Base-by-base conservation (phyloP, 768 basidiomycete genomes). In the Crucibulum laeve region DNA sequence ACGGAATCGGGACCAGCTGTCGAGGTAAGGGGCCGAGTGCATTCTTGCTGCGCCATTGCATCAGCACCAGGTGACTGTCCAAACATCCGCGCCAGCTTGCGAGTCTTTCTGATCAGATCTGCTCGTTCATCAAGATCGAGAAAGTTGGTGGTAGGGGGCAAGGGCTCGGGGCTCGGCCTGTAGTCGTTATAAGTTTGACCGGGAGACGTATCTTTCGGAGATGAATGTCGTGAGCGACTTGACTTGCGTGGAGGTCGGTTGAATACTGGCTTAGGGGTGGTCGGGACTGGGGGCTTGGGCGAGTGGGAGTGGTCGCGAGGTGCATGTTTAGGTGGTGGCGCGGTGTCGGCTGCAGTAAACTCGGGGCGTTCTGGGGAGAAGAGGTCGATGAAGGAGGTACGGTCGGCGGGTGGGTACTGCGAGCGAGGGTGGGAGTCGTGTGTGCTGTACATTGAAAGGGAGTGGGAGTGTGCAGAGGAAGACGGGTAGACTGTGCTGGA, bases 31-130 rank as follows among this genome's bases (percentile, higher is more conserved):
- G 51, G 35, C 25, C 45, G 35, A 24, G 50, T 50, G 30, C 40
- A 38, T 38, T 58, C 63, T 54, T 55, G 71, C 44, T 50, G 60
- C 22, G 60, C 49, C 40, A 71, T 51, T 4, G 60, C 63, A 7
- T 75, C 74, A 3, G 69, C 64, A 4, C 66, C 71, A 3, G 84
- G 86, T 3, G 72, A 78, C 60, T 79, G 73, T 32, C 89, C 89
- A 43, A 91, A 82, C n/a, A 91, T 65, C 49, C 83, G 82, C n/a
- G 84, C 72, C 38, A 91, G 75, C 61, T 92, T 92, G 53, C 84
- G 80, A 40, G 81, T 77, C 52, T 82, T 84, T 42, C 79, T 71
- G 24, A 91, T 68, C 44, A 84, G 79, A 39, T 86, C 86, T 0
- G 83, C 76, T 23, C 89, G 86, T 50, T 85, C 80, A 8, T 73